These are phyloP conservation scores for Ophiocordyceps robertsii DNA, from an alignment of 2,329 filamentous ascomycete species.

Conservation along the genomic window DNA sequence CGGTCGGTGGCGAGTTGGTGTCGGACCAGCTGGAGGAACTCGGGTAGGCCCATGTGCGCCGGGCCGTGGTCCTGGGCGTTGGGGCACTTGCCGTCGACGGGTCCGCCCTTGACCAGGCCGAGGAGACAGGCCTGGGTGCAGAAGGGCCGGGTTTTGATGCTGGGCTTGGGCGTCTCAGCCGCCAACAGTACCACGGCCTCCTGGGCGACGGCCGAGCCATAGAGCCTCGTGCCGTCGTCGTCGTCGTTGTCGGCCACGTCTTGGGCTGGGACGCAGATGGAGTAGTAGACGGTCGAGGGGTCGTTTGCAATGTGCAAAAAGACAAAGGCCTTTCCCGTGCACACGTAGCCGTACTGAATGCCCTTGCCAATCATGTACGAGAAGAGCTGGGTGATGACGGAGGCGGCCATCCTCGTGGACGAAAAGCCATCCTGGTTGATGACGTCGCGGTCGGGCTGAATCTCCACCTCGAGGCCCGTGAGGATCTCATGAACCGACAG, in stretches of 20 bases:
- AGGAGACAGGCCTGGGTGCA: not conserved
- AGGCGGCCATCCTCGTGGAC: slow-evolving; percentile 15
- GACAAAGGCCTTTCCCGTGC: slow-evolving; percentile 17
- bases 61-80: not conserved
- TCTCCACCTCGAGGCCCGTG: slow-evolving; percentile 18
- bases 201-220: slow-evolving; percentile 23
- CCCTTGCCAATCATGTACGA: too few relatives aligned
- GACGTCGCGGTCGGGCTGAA: slow-evolving; percentile 16
- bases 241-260: slow-evolving; percentile 16
- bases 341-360: slow-evolving; percentile 17
- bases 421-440: slow-evolving; percentile 18
- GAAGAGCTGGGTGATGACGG: slow-evolving; percentile 24
- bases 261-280: slow-evolving; percentile 16
- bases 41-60: not conserved
- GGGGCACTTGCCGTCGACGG: not conserved
- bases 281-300: slow-evolving; percentile 18
- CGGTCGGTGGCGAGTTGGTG: not conserved
- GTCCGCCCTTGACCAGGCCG: not conserved
- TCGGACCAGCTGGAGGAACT: not conserved
- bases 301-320: slow-evolving; percentile 20
- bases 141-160: not conserved
- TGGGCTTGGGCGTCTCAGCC: not conserved
- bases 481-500: slow-evolving; percentile 16
- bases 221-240: slow-evolving; percentile 9
- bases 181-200: slow-evolving; percentile 15